A percentile compares a stretch with the other conserved stretches of the same genome.
Evolutionary conservation across 1,284 basidiomycete genomes (phyloP).

Genomic region (Fistulinella cinereoalba): DNA sequence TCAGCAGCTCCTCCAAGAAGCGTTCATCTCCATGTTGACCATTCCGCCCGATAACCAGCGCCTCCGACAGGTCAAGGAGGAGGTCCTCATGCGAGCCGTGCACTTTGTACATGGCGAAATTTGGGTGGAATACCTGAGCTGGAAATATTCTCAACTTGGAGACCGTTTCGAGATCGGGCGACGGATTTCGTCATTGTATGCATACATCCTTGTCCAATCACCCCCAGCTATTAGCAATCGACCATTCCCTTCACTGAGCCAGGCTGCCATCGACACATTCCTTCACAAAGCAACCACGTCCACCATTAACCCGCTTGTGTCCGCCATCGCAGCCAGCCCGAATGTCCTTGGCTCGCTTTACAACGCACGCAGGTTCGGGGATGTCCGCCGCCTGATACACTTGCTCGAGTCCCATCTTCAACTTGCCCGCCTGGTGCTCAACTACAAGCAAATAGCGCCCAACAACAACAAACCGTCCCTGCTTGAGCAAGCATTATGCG

Average conservation of each 20-base stretch:
- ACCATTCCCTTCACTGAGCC: constrained; percentile 57
- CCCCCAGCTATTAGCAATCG: constrained; percentile 50
- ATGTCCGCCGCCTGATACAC: constrained; percentile 65
- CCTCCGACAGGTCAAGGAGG: constrained; percentile 72
- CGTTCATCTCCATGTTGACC: constrained; percentile 53
- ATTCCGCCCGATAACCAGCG: constrained; percentile 55
- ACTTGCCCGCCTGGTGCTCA: constrained; percentile 59
- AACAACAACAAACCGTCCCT: constrained; percentile 52
- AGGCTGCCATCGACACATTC: constrained; percentile 62
- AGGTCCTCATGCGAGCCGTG: constrained; percentile 74
- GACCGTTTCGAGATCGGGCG: constrained; percentile 80
- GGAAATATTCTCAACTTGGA: constrained; percentile 77
- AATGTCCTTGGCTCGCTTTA: constrained; percentile 60
- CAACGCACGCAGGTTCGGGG: constrained; percentile 60
- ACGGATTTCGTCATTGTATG: constrained; percentile 63
- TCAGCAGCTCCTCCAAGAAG: constrained; percentile 72
- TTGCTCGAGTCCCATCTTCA: constrained; percentile 66
- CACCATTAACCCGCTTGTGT: constrained; percentile 72
- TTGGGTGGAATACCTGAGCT: constrained; percentile 80
- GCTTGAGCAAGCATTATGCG: constrained; percentile 72
- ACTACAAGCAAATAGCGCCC: constrained; percentile 50
- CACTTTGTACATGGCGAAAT: constrained; percentile 80
- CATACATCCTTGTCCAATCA: constrained; percentile 62
- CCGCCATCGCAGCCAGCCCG: constrained; percentile 60
- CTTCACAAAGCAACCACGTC: constrained; percentile 70